These are phyloP conservation scores for Striga asiatica DNA, from an alignment of 257 asterid genomes.

Conservation along the genomic window DNA sequence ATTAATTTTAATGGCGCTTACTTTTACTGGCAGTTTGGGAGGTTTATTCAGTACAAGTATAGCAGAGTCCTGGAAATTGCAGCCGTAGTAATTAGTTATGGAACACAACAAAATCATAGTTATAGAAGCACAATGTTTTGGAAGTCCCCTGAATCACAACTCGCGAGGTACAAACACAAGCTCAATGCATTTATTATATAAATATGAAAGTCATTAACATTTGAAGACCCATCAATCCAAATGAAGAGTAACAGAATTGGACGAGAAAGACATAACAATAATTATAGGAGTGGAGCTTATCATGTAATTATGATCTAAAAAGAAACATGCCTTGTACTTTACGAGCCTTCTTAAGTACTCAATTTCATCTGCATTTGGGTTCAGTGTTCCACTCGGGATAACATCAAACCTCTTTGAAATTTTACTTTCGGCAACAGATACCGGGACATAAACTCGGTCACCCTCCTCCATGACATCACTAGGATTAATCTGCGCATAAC, in stretches of 20 bases:
- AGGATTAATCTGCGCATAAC: conserved; percentile 49
- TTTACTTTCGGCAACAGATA: conserved; percentile 62
- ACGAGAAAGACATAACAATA: neutral
- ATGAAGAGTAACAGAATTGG: neutral
- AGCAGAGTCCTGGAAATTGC: conserved; percentile 66
- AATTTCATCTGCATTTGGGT: conserved; percentile 96
- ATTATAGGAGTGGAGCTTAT: too few relatives aligned
- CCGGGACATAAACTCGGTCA: conserved; percentile 53
- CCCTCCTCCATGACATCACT: conserved; percentile 63
- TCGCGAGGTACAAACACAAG: too few relatives aligned
- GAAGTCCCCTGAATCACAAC: neutral
- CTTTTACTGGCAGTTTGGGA: conserved; percentile 91
- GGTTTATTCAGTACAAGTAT: conserved; percentile 82
- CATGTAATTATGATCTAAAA: too few relatives aligned
- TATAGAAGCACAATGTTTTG: neutral
- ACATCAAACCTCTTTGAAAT: conserved; percentile 75
- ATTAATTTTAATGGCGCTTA: conserved; percentile 18
- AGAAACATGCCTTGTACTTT: conserved; percentile 56
- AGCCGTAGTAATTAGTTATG: conserved; percentile 11
- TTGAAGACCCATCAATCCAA: neutral
- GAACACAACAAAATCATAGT: conserved; percentile 8
- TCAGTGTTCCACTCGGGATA: conserved; percentile 70
- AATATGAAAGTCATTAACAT: too few relatives aligned
- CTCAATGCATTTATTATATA: too few relatives aligned
- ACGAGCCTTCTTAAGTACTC: conserved; percentile 73